Evolutionary conservation across 2,329 filamentous ascomycete species (phyloP).

Genomic region (Sclerotinia nivalis): DNA sequence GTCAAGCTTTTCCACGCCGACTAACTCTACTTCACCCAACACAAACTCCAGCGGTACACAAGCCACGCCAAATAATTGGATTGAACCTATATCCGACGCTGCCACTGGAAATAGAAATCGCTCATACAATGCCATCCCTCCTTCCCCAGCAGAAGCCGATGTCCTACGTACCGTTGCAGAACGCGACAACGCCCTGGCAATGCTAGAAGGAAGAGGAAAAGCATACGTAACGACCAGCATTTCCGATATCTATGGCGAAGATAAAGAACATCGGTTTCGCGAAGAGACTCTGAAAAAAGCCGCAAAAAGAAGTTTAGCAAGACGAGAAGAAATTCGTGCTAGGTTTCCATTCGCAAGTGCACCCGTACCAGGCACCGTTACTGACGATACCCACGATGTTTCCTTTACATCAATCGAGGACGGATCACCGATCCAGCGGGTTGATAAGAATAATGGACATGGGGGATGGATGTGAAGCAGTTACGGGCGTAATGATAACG

Average conservation of each 20-base stretch:
- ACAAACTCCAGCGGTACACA: background rate
- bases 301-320: background rate
- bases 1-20: background rate
- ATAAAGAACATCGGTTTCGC: background rate
- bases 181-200: conserved; percentile 3
- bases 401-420: background rate
- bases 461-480: background rate
- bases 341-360: background rate
- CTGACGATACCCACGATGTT: background rate
- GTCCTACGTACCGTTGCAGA: conserved; percentile 6
- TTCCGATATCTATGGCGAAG: background rate
- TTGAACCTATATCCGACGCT: background rate
- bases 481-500: background rate
- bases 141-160: background rate
- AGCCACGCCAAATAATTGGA: background rate
- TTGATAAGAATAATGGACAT: background rate
- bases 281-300: background rate
- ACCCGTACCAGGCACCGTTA: background rate
- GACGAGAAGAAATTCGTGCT: background rate
- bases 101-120: background rate
- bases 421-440: background rate
- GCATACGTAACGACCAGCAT: background rate
- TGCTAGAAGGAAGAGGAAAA: background rate
- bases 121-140: background rate
- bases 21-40: background rate